Evolutionary conservation across 2,329 filamentous ascomycete genomes (phyloP), one percentile per base, ranked within the genome.

Genomic region (Stemphylium vesicarium): DNA sequence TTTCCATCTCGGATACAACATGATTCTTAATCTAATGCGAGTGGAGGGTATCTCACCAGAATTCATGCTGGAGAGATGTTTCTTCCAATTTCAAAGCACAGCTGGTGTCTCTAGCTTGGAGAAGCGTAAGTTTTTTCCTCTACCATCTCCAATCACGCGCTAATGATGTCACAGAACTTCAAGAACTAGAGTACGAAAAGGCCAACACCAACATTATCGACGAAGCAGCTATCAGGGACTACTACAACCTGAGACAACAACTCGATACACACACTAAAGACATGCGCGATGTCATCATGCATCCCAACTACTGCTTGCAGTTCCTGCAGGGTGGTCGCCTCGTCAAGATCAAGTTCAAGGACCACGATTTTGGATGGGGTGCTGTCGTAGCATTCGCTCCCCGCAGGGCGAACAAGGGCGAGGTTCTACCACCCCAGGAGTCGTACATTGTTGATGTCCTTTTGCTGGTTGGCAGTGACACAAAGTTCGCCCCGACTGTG

Each of bases 1-100:
- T 1, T 99, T 99, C 78, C 91, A 99, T 74, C 84, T 99, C 13
- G 93, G 95, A 29, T 99, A 99, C 82, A 99, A 99, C 80, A 99
- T 99, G 95, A 91, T 99, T 71, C 82, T 99, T 53, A 99, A 99
- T 72, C 79, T 99, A 57, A 88, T 98, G 76, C 86, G 95, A 77
- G 94, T 99, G n/a, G 95, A 99, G 74, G 94, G 92, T n/a, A 96
- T 99, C 45, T 98, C 93, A 8, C 95, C 96, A 2, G 94, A 99
- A 69, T 98, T 91, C 71, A 99, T 99, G 95, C 82, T 99, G n/a
- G 93, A 98, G 79, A 86, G 90, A 64, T 99, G 95, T 72, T 99
- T 99, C 80, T 96, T 91, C 76, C 95, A 99, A 76, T 99, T 99
- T 78, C 95, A 99, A 75, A 98, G 96, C 68, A 91, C 91, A 2